Percentiles rank a stretch among this genome's conserved stretches.
phyloP scores from a whole-genome alignment of 139 green algal genomes.

The Pycnococcus provasolii region DNA sequence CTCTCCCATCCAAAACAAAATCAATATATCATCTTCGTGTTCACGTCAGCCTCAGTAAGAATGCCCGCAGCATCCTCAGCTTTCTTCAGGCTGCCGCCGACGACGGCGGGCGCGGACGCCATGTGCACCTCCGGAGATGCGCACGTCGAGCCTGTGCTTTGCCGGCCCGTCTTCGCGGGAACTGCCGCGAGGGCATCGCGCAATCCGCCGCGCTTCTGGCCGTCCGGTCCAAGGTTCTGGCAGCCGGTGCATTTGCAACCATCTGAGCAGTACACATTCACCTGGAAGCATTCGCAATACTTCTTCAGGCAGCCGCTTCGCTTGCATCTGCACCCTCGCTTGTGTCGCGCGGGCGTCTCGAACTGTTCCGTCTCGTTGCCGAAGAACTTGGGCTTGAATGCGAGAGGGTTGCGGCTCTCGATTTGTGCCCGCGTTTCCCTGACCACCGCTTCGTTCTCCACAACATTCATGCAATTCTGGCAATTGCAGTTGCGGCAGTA shows the following conservation, averaged over 20 bases:
- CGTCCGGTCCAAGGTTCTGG: constrained; percentile 36
- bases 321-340: constrained; percentile 72
- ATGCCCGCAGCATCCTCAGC: too few species aligned
- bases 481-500: constrained; percentile 62
- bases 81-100: too few species aligned
- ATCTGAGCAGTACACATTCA: constrained; percentile 67
- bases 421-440: constrained; percentile 29
- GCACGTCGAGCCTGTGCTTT: too few species aligned
- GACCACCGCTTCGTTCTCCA: constrained; percentile 39
- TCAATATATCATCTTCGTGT: too few species aligned
- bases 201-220: too few species aligned
- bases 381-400: constrained; percentile 40
- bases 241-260: constrained; percentile 74
- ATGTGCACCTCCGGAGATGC: too few species aligned
- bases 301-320: constrained; percentile 85
- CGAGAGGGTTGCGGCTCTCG: constrained; percentile 42
- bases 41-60: too few species aligned
- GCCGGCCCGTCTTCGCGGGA: too few species aligned
- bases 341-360: constrained; percentile 34
- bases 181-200: too few species aligned
- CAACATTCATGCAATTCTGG: constrained; percentile 50
- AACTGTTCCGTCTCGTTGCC: constrained; percentile 4
- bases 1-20: too few species aligned
- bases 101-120: too few species aligned
- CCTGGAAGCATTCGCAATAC: constrained; percentile 98